Percentiles rank a stretch among this genome's conserved stretches.
These are phyloP conservation scores for Cladophialophora exuberans DNA, from an alignment of 2,329 filamentous ascomycete genomes.

Conservation along the genomic window DNA sequence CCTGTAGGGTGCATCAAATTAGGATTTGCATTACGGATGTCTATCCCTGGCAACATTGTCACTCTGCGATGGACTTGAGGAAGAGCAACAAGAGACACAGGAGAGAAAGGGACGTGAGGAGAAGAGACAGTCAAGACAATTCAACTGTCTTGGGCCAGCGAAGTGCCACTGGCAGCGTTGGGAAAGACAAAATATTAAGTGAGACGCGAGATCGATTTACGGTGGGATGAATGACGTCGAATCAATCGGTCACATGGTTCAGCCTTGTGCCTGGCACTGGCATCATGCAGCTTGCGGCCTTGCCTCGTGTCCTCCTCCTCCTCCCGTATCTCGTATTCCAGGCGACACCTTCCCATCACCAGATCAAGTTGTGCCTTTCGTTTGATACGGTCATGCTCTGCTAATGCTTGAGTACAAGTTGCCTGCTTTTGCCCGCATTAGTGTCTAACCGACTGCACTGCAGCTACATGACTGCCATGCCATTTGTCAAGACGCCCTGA, in stretches of 20 bases:
- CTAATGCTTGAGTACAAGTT: background rate
- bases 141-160: background rate
- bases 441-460: too few species aligned
- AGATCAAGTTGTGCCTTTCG: background rate
- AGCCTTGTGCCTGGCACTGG: background rate
- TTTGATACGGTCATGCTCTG: background rate
- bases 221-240: background rate
- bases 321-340: background rate
- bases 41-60: slow-evolving; percentile 67
- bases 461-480: background rate
- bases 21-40: slow-evolving; percentile 54
- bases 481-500: background rate
- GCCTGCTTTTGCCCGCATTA: background rate
- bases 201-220: background rate
- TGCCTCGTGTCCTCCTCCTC: background rate
- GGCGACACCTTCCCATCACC: background rate
- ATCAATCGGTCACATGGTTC: background rate
- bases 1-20: slow-evolving; percentile 7
- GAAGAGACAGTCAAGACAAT: background rate
- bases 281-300: background rate
- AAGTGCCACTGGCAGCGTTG: background rate
- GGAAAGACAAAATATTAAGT: too few species aligned
- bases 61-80: background rate
- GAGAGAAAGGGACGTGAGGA: slow-evolving; percentile 3
- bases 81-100: background rate